Percentiles rank a stretch among this genome's conserved stretches.
phyloP scores from a whole-genome alignment of 1,139 yeast genomes.

The Blastobotrys capitulatus region DNA sequence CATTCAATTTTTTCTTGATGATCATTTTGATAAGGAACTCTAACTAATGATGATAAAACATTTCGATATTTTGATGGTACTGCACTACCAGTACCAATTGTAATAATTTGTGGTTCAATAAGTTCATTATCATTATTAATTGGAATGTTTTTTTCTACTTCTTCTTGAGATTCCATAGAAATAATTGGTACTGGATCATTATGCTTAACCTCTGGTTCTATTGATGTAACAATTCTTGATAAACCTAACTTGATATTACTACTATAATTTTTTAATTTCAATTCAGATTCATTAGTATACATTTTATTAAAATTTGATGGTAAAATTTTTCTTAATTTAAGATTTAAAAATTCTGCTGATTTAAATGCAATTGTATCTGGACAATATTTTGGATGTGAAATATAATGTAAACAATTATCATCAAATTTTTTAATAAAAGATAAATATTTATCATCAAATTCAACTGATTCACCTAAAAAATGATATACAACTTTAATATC shows the following conservation, averaged over 20 bases:
- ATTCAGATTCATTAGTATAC: constrained; percentile 19
- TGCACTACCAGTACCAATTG: constrained; percentile 94
- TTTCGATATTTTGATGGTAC: constrained; percentile 81
- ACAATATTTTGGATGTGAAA: constrained; percentile 63
- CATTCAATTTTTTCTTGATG: not conserved
- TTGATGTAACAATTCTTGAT: constrained; percentile 16
- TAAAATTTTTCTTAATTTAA: constrained; percentile 54
- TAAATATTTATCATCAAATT: constrained; percentile 39
- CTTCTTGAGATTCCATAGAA: not conserved
- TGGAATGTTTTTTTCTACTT: not conserved
- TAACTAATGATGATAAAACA: constrained; percentile 70
- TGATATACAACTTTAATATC: constrained; percentile 59
- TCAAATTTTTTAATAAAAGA: constrained; percentile 49
- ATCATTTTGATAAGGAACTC: constrained; percentile 46
- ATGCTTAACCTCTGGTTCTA: constrained; percentile 21
- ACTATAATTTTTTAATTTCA: constrained; percentile 9
- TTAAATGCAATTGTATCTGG: constrained; percentile 57
- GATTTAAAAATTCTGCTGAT: constrained; percentile 47
- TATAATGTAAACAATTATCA: constrained; percentile 49
- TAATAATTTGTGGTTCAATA: constrained; percentile 55
- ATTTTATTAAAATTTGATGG: constrained; percentile 51
- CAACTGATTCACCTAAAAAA: constrained; percentile 60
- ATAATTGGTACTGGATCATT: constrained; percentile 8
- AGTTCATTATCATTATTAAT: too few relatives aligned
- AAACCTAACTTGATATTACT: constrained; percentile 15